Base-by-base conservation (phyloP, 2,329 filamentous ascomycete species). In the Fusarium sp. region DNA sequence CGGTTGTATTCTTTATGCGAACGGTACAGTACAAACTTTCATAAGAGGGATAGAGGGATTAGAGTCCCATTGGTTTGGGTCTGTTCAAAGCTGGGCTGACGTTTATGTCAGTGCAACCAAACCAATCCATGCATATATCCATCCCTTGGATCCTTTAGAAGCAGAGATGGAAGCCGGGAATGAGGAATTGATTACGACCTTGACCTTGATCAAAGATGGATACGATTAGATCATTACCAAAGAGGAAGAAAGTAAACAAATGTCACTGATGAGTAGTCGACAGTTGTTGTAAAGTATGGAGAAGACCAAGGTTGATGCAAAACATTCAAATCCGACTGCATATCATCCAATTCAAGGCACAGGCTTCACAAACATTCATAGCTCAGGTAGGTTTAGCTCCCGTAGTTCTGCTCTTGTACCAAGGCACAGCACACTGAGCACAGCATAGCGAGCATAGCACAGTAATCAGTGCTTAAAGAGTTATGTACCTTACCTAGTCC, bases 1-100 rank as follows among this genome's bases (percentile, higher is more conserved):
- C 26, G 44, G 57, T 66, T 42, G 61, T 65, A 59, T 60, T 66
- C 62, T 45, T 75, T 75, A 75, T 75, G 72, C 73, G 71, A 69
- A 70, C 56, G 34, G 60, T 62, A 65, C 10, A 58, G 60, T 54
- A 58, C 14, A 28, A 28, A 53, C 46, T 44, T 59, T 26, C 14
- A 28, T 28, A 42, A 52, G 23, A 23, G 23, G 26, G n/a, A 52
- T 41, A 37, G 16, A 30, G 28, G 13, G 12, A 30, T 12, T 13
- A 28, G 13, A 37, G 34, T n/a, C 34, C 34, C 34, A 37, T 37
- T 37, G 34, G 34, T 18, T 51, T 34, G 9, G 25, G 21, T 42
- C 25, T 28, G 21, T 26, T 21, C 21, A 43, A 42, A 52, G 34
- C 49, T 52, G 31, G 34, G 34, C 49, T 52, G 34, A 52, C 49